Evolutionary conservation across 1,139 yeast genomes (phyloP).

Genomic region (Suhomyces anneliseae): DNA sequence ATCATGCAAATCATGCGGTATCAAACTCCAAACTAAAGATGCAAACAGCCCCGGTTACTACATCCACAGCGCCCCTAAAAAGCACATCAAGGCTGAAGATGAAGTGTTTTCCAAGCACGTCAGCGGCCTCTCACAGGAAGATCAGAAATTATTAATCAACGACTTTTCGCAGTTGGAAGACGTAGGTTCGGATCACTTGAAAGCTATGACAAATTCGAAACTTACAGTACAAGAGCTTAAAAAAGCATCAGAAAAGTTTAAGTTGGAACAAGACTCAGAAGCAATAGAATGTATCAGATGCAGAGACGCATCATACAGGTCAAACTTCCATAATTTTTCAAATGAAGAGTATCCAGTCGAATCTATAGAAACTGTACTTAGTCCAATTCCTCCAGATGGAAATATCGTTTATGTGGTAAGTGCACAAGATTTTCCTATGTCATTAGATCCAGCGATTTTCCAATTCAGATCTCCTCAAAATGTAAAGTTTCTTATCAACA

Average conservation of each 20-base stretch:
- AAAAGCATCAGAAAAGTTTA: constrained; percentile 1
- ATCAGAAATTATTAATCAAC: constrained; percentile 26
- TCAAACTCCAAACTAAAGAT: constrained; percentile 44
- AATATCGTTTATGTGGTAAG: constrained; percentile 60
- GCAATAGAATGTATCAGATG: constrained; percentile 54
- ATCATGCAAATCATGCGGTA: constrained; percentile 50
- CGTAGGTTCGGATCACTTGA: constrained; percentile 4
- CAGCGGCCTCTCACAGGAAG: constrained; percentile 23
- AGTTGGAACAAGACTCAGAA: constrained; percentile 8
- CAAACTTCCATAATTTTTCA: constrained; percentile 21
- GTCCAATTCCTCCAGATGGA: constrained; percentile 47
- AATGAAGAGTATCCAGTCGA: constrained; percentile 36
- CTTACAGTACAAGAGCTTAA: constrained; percentile 6
- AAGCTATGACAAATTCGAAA: constrained; percentile 6
- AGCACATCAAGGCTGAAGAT: constrained; percentile 21
- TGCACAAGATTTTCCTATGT: constrained; percentile 70
- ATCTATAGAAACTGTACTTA: constrained; percentile 35
- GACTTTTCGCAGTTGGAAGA: constrained; percentile 8
- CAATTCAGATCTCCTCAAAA: constrained; percentile 34
- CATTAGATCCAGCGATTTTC: constrained; percentile 43
- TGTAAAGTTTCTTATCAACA: constrained; percentile 55
- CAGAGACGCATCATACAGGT: constrained; percentile 48
- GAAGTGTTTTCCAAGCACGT: constrained; percentile 22
- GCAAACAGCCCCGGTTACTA: constrained; percentile 44
- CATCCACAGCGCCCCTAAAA: constrained; percentile 15